Percentiles rank a stretch among this genome's conserved stretches.
phyloP scores from a whole-genome alignment of 2,329 filamentous ascomycete genomes.

The Talaromyces sp. region DNA sequence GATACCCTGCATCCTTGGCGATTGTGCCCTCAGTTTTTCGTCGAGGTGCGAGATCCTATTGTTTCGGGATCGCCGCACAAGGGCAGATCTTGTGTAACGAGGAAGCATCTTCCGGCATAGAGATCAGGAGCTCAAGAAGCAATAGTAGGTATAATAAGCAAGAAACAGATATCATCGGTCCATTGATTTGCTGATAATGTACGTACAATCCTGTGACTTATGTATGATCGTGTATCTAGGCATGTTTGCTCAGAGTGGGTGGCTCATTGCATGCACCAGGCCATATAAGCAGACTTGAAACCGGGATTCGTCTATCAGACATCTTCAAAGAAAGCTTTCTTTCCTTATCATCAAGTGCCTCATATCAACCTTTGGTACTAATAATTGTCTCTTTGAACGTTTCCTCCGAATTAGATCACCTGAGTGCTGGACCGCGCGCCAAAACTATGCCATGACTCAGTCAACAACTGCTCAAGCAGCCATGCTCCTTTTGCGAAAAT shows the following conservation, averaged over 20 bases:
- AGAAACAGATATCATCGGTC: not conserved
- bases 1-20: slow-evolving; percentile 2
- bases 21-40: not conserved
- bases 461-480: not conserved
- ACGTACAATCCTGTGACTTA: not conserved
- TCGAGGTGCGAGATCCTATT: not conserved
- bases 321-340: not conserved
- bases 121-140: not conserved
- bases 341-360: not conserved
- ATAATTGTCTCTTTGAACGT: not conserved
- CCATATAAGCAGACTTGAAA: not conserved
- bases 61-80: not conserved
- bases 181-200: not conserved
- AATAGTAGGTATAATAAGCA: not conserved
- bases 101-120: not conserved
- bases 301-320: not conserved
- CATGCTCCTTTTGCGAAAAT: not conserved
- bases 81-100: slow-evolving; percentile 5
- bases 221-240: not conserved
- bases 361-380: too few relatives aligned
- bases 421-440: not conserved
- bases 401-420: not conserved
- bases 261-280: not conserved
- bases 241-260: not conserved
- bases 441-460: not conserved